Conservation (phyloP, 192 early-diverging fungal genomes). For the Allomyces arbusculus region DNA sequence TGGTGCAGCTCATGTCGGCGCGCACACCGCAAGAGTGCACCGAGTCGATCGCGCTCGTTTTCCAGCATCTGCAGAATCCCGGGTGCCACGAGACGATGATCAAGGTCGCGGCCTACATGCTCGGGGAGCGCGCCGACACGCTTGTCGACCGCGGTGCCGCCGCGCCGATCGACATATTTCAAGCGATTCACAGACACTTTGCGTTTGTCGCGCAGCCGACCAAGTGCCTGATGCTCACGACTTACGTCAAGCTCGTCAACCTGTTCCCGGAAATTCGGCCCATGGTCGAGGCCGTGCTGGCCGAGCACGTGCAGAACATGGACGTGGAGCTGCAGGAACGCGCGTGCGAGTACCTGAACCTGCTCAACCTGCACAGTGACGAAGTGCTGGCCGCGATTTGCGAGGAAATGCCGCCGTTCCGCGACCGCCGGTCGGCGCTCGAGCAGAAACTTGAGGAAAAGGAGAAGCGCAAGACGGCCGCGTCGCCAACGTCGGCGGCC, state of each 20-base stretch:
- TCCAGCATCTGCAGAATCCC: constrained; percentile 61
- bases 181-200: constrained; percentile 82
- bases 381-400: constrained; percentile 78
- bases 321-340: constrained; percentile 95
- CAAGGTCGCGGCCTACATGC: constrained; percentile 86
- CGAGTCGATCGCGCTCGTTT: constrained; percentile 50
- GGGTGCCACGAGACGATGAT: constrained; percentile 88
- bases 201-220: constrained; percentile 53
- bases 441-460: constrained; percentile 78
- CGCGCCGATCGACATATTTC: constrained; percentile 84
- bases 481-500: constrained; percentile 66
- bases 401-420: constrained; percentile 98
- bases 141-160: constrained; percentile 72
- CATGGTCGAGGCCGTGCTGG: constrained; percentile 63
- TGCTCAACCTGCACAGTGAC: constrained; percentile 63
- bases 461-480: constrained; percentile 86
- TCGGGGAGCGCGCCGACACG: constrained; percentile 95
- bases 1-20: constrained; percentile 90
- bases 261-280: constrained; percentile 94
- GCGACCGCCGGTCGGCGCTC: constrained; percentile 78
- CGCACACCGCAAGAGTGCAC: constrained; percentile 68
- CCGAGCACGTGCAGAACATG: constrained; percentile 66
- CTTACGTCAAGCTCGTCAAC: constrained; percentile 90
- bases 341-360: constrained; percentile 84
- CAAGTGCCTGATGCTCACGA: constrained; percentile 67